Conservation (phyloP, 2,329 filamentous ascomycete genomes). For the Meredithiella fracta region DNA sequence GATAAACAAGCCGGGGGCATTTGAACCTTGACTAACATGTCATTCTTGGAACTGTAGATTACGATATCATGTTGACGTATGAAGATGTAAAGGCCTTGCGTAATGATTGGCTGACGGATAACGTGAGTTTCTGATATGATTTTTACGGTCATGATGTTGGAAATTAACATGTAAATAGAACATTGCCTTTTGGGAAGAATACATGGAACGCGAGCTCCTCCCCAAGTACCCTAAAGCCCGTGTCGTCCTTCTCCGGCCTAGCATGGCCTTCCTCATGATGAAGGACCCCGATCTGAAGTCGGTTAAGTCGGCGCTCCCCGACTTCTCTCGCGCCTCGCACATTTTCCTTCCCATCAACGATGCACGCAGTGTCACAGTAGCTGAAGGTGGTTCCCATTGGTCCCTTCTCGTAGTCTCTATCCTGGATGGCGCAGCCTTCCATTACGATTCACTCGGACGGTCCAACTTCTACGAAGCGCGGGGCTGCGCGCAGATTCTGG, state of each 20-base stretch:
- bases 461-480: slow-evolving; percentile 62
- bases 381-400: slow-evolving; percentile 93
- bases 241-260: slow-evolving; percentile 79
- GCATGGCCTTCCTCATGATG: slow-evolving; percentile 84
- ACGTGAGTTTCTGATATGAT: slow-evolving; percentile 43
- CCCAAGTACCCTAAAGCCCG: slow-evolving; percentile 62
- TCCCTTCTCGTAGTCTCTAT: slow-evolving; percentile 77
- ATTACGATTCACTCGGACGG: slow-evolving; percentile 77
- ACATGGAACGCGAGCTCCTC: slow-evolving; percentile 79
- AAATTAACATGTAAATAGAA: slow-evolving; percentile 39
- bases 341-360: slow-evolving; percentile 95
- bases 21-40: slow-evolving; percentile 9
- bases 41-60: slow-evolving; percentile 17
- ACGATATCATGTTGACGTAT: slow-evolving; percentile 22
- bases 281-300: slow-evolving; percentile 44
- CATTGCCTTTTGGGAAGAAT: slow-evolving; percentile 98
- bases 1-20: neutral
- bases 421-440: slow-evolving; percentile 81
- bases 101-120: slow-evolving; percentile 93
- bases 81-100: slow-evolving; percentile 81
- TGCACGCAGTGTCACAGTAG: slow-evolving; percentile 52
- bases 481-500: slow-evolving; percentile 51
- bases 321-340: slow-evolving; percentile 69
- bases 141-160: neutral
- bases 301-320: slow-evolving; percentile 54